phyloP scores from a whole-genome alignment of 1,284 basidiomycete species.

The Tausonia pullulans region DNA sequence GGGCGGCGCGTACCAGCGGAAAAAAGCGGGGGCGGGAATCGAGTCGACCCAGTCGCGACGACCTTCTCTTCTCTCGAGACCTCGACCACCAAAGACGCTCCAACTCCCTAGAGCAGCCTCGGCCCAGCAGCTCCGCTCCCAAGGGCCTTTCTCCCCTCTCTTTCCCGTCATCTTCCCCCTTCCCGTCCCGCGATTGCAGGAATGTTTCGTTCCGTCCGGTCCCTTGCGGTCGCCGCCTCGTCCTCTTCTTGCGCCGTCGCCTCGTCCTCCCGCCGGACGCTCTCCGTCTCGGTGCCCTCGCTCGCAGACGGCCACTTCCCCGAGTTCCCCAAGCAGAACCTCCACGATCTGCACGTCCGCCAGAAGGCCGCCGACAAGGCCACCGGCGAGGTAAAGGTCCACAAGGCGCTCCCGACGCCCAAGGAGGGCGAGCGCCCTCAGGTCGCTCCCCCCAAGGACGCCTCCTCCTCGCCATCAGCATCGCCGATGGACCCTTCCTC shows the following conservation, averaged over 20 bases:
- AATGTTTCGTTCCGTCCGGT: neutral
- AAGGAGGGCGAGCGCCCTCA: neutral
- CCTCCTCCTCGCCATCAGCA: neutral
- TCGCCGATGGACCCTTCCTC: neutral
- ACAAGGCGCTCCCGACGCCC: neutral
- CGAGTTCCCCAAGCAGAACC: neutral
- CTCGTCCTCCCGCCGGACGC: neutral
- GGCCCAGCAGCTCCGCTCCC: neutral
- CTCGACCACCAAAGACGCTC: too few species aligned
- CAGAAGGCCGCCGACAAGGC: slow-evolving; percentile 25
- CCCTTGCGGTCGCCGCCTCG: neutral
- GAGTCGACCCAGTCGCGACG: too few species aligned
- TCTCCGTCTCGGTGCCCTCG: neutral
- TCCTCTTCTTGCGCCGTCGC: neutral
- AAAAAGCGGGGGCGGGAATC: neutral
- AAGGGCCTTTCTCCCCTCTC: neutral
- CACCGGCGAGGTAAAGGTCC: neutral
- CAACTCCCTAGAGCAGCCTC: too few species aligned
- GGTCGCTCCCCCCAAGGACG: neutral
- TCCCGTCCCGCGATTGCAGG: neutral
- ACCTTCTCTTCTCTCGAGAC: too few species aligned
- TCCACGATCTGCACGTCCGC: neutral
- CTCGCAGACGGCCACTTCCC: slow-evolving; percentile 9
- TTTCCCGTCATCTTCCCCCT: neutral
- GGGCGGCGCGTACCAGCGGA: neutral